These are phyloP conservation scores for Colletotrichum sansevieriae DNA, from an alignment of 2,329 filamentous ascomycete genomes.

Conservation along the genomic window DNA sequence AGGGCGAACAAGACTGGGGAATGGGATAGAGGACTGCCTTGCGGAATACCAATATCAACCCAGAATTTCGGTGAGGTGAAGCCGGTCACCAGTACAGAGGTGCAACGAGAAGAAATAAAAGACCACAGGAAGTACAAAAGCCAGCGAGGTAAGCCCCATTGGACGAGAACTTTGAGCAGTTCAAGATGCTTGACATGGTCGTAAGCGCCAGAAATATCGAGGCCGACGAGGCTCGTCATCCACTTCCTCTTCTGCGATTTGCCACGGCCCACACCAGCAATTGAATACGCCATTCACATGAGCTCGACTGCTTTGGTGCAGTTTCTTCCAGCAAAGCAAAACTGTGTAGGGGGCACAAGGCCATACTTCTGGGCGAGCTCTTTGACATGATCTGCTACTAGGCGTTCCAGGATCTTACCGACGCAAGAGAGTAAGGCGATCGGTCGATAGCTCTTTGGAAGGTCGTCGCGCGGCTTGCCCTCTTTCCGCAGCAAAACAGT, in stretches of 20 bases:
- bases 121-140: background rate
- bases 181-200: conserved; percentile 10
- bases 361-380: background rate
- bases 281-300: background rate
- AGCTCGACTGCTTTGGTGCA: background rate
- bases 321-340: conserved; percentile 6
- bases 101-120: conserved; percentile 6
- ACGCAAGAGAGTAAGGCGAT: background rate
- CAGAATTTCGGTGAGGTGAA: conserved; percentile 5
- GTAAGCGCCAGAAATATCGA: conserved; percentile 21
- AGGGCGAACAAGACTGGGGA: conserved; percentile 11
- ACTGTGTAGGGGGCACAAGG: background rate
- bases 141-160: background rate
- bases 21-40: conserved; percentile 27
- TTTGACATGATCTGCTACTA: conserved; percentile 2
- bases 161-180: background rate
- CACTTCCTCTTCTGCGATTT: background rate
- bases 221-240: background rate
- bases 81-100: background rate
- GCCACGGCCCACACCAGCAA: background rate
- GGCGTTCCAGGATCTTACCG: conserved; percentile 13
- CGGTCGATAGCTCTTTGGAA: conserved; percentile 7
- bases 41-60: conserved; percentile 19
- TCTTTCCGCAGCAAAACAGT: background rate
- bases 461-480: background rate